These are phyloP conservation scores for Gamsiella multidivaricata DNA, from an alignment of 192 early-diverging fungal species.

Conservation along the genomic window DNA sequence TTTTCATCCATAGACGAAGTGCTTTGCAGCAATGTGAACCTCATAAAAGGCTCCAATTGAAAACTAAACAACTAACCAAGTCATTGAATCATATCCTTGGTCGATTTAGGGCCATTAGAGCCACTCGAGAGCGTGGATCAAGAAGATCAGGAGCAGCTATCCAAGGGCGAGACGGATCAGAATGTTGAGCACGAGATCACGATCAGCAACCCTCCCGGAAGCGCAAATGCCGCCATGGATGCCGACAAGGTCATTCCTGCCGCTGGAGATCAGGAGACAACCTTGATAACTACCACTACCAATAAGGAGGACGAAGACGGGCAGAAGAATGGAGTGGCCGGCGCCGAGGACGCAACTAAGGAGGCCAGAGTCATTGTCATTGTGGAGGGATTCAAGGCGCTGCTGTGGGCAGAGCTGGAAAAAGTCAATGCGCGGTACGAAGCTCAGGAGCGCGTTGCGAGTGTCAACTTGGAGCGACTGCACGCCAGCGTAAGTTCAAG, in stretches of 20 bases:
- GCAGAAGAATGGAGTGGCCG: background rate
- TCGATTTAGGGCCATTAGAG: constrained; percentile 20
- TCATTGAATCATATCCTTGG: background rate
- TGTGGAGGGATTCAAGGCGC: constrained; percentile 52
- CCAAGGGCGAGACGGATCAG: constrained; percentile 3
- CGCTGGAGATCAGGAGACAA: background rate
- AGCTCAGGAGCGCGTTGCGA: constrained; percentile 44
- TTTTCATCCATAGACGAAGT: background rate
- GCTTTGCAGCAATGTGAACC: too few relatives aligned
- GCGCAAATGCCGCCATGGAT: background rate
- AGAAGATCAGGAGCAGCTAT: constrained; percentile 1
- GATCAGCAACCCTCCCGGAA: background rate
- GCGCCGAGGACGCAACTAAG: constrained; percentile 4
- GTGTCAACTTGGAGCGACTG: constrained; percentile 45
- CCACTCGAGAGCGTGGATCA: constrained; percentile 39
- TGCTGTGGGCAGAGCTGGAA: constrained; percentile 58
- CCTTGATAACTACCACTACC: background rate
- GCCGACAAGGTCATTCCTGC: background rate
- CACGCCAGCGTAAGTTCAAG: constrained; percentile 40
- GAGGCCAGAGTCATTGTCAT: constrained; percentile 19
- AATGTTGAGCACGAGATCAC: constrained; percentile 1
- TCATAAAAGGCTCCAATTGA: too few relatives aligned
- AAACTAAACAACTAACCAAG: too few relatives aligned
- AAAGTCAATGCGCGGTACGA: constrained; percentile 65
- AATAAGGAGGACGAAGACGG: background rate